Evolutionary conservation across 108 stramenopile species (phyloP).

Genomic region (Mediolabrus comicus): DNA sequence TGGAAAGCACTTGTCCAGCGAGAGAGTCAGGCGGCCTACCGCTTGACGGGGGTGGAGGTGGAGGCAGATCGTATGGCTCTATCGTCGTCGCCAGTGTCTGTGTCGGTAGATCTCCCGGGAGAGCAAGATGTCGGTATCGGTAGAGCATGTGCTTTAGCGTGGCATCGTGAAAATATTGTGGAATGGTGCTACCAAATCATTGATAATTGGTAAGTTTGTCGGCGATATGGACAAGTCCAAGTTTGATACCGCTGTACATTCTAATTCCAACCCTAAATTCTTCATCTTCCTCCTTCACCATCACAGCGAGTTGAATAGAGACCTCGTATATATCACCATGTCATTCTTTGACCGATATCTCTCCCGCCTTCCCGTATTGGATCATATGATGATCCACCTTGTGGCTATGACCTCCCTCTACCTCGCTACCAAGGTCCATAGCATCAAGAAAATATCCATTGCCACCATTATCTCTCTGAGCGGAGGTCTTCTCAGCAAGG

Average conservation of each 20-base stretch:
- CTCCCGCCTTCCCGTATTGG: slow-evolving; percentile 4
- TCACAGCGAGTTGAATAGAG: background rate
- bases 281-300: too few species aligned
- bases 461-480: background rate
- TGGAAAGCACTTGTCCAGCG: background rate
- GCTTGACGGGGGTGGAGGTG: background rate
- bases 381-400: background rate
- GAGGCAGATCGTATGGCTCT: background rate
- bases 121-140: background rate
- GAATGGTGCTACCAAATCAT: slow-evolving; percentile 12
- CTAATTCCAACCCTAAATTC: too few species aligned
- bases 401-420: slow-evolving; percentile 11
- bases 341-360: slow-evolving; percentile 19
- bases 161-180: slow-evolving; percentile 14
- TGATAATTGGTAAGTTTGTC: slow-evolving; percentile 9
- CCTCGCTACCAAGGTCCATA: slow-evolving; percentile 8
- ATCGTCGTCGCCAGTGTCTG: background rate
- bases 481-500: slow-evolving; percentile 4
- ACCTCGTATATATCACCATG: slow-evolving; percentile 6
- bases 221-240: too few species aligned
- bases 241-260: too few species aligned
- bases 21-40: background rate
- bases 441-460: background rate
- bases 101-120: background rate
- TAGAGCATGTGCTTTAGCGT: background rate